These are phyloP conservation scores for Nothopassalora personata DNA, from an alignment of 2,329 filamentous ascomycete species.

Conservation along the genomic window DNA sequence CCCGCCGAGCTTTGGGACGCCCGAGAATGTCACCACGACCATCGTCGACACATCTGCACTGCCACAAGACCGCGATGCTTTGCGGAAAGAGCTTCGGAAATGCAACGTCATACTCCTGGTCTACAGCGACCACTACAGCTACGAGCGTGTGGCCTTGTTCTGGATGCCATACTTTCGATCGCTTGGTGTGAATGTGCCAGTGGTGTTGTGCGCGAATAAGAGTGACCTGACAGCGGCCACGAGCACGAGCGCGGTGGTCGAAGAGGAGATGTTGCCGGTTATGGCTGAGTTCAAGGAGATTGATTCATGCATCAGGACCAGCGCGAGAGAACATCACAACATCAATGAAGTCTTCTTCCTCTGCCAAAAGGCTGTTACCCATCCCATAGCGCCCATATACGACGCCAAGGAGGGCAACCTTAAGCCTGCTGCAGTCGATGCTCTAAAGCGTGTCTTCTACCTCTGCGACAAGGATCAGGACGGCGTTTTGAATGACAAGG, in stretches of 20 bases:
- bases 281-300: slow-evolving; percentile 85
- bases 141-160: slow-evolving; percentile 91
- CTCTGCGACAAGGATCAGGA: slow-evolving; percentile 96
- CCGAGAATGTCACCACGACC: slow-evolving; percentile 93
- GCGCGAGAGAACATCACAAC: slow-evolving; percentile 84
- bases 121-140: slow-evolving; percentile 98
- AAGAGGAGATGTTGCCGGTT: slow-evolving; percentile 96
- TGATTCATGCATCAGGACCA: slow-evolving; percentile 93
- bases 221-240: slow-evolving; percentile 72
- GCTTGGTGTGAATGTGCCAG: slow-evolving; percentile 95
- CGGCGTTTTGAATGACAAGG: slow-evolving; percentile 80
- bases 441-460: slow-evolving; percentile 86
- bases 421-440: slow-evolving; percentile 83
- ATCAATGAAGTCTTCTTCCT: slow-evolving; percentile 94
- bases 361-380: slow-evolving; percentile 95
- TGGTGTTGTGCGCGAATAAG: slow-evolving; percentile 95
- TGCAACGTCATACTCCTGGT: slow-evolving; percentile 95
- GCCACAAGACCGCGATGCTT: slow-evolving; percentile 82
- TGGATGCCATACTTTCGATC: slow-evolving; percentile 99
- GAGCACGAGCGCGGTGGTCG: slow-evolving; percentile 75
- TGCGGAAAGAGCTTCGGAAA: slow-evolving; percentile 92
- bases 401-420: slow-evolving; percentile 85
- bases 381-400: slow-evolving; percentile 92
- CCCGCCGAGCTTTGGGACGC: slow-evolving; percentile 84
- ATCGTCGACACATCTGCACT: slow-evolving; percentile 96